phyloP scores from a whole-genome alignment of 768 basidiomycete genomes.

The Pleurotus tuoliensis region DNA sequence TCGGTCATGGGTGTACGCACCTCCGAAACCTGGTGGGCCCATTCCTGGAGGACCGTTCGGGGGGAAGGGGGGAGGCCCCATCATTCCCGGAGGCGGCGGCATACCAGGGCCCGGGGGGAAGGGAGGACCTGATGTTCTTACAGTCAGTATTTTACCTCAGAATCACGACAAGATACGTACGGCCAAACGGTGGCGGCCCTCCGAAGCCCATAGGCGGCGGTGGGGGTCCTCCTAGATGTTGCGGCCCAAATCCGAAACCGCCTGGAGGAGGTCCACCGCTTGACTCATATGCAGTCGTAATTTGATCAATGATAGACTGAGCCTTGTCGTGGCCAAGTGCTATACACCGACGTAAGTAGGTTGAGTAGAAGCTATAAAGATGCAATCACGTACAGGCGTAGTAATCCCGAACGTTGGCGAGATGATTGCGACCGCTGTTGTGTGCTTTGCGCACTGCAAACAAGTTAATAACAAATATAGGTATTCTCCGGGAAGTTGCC shows the following conservation, averaged over 20 bases:
- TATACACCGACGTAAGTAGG: conserved; percentile 24
- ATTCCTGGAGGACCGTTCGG: conserved; percentile 50
- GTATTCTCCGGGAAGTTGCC: conserved; percentile 12
- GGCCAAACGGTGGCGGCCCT: conserved; percentile 45
- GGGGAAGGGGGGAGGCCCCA: conserved; percentile 73
- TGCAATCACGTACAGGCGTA: conserved; percentile 70
- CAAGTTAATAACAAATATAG: not conserved
- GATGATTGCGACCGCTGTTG: conserved; percentile 95
- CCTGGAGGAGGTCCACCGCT: conserved; percentile 84
- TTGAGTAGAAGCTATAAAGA: not conserved
- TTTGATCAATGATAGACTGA: conserved; percentile 97
- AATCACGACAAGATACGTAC: conserved; percentile 5
- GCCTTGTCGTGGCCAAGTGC: conserved; percentile 95
- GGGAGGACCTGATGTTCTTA: conserved; percentile 49
- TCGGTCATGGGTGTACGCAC: conserved; percentile 26
- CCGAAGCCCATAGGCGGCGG: conserved; percentile 36
- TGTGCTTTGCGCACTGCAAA: conserved; percentile 90
- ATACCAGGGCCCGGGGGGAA: conserved; percentile 67
- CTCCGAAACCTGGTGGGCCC: conserved; percentile 38
- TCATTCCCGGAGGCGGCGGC: conserved; percentile 42
- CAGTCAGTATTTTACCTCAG: conserved; percentile 6
- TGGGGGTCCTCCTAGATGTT: conserved; percentile 58
- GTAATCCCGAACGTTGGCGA: conserved; percentile 95
- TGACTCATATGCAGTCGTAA: conserved; percentile 88
- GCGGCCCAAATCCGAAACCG: conserved; percentile 83